Evolutionary conservation across 352 stramenopile genomes (phyloP).

Genomic region (Phytophthora podocarpi): DNA sequence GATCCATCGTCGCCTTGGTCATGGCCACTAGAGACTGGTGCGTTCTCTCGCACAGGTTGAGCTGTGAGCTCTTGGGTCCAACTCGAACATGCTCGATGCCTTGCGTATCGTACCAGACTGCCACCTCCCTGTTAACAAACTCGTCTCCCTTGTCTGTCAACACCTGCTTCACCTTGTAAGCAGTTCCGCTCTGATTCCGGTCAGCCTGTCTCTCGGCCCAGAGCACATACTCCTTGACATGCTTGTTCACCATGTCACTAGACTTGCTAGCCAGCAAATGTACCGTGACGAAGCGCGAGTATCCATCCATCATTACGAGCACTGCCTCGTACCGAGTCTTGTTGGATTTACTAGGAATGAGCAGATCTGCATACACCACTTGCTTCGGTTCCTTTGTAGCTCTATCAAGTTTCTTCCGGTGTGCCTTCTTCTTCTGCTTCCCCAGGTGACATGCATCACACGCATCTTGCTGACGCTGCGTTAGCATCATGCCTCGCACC

Average conservation of each 20-base stretch:
- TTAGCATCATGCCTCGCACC: too few species aligned
- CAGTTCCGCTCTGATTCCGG: neutral
- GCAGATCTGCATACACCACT: constrained; percentile 14
- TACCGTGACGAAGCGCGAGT: constrained; percentile 12
- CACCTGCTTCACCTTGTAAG: neutral
- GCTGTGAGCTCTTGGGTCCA: constrained; percentile 14
- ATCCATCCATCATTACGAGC: constrained; percentile 12
- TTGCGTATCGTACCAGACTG: neutral
- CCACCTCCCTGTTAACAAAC: constrained; percentile 2
- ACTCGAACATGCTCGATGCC: constrained; percentile 12
- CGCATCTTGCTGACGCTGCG: neutral
- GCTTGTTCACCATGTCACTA: too few species aligned
- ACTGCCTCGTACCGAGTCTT: neutral
- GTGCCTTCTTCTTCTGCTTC: too few species aligned
- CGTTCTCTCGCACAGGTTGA: constrained; percentile 11
- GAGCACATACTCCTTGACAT: constrained; percentile 4
- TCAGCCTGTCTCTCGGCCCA: neutral
- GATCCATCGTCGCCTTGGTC: neutral
- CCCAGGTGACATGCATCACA: constrained; percentile 3
- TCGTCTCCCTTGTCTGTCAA: constrained; percentile 1
- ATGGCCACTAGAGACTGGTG: constrained; percentile 8
- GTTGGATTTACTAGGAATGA: constrained; percentile 1
- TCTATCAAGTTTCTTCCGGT: constrained; percentile 12
- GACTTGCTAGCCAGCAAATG: constrained; percentile 1
- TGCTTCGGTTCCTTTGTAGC: constrained; percentile 7